phyloP scores from a whole-genome alignment of 1,284 basidiomycete genomes.

The Puccinia horiana region DNA sequence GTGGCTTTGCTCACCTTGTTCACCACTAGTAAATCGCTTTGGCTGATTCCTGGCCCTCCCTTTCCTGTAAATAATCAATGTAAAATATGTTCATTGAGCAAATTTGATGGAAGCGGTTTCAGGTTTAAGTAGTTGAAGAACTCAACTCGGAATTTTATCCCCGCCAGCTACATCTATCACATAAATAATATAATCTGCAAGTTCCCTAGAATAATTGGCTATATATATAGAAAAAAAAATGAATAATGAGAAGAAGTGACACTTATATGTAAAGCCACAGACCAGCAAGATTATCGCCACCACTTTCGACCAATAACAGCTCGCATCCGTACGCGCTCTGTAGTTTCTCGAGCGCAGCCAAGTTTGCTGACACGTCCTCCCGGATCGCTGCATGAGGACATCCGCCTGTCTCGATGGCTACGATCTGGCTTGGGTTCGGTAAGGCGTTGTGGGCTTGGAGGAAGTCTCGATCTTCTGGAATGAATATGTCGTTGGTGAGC shows the following conservation, averaged over 20 bases:
- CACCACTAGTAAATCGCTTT: conserved; percentile 82
- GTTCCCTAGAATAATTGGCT: conserved; percentile 87
- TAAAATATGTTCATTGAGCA: not conserved
- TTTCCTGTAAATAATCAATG: conserved; percentile 62
- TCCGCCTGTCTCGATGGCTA: conserved; percentile 83
- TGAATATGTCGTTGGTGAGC: conserved; percentile 96
- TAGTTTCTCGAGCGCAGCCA: conserved; percentile 91
- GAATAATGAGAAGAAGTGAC: not conserved
- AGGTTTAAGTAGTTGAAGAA: not conserved
- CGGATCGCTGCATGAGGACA: conserved; percentile 61
- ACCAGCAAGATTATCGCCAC: conserved; percentile 87
- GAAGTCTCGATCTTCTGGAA: conserved; percentile 95
- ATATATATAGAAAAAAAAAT: not conserved
- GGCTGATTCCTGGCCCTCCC: conserved; percentile 91
- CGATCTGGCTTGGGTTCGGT: conserved; percentile 73
- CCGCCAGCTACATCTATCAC: conserved; percentile 71
- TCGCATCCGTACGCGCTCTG: conserved; percentile 70
- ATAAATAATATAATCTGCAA: conserved; percentile 97
- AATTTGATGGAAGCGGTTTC: not conserved
- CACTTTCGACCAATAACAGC: conserved; percentile 73
- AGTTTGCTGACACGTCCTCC: conserved; percentile 95
- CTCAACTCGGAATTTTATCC: conserved; percentile 84
- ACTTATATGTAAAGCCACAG: conserved; percentile 50
- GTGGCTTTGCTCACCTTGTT: conserved; percentile 72
- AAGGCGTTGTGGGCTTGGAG: conserved; percentile 88